These are phyloP conservation scores for Tephrocybe sp. DNA, from an alignment of 768 basidiomycete genomes.

Conservation along the genomic window DNA sequence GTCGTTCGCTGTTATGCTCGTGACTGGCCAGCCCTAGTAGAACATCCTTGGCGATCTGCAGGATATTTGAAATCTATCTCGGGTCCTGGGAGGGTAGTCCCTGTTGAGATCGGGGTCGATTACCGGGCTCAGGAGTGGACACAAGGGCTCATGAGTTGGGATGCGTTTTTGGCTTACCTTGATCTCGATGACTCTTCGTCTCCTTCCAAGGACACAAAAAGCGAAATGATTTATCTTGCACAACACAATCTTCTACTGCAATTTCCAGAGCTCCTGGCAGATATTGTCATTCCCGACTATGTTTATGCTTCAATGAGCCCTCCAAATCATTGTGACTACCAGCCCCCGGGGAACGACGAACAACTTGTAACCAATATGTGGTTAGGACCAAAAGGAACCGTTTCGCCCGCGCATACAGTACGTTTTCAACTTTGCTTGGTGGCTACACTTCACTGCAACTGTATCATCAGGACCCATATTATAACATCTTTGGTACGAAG, in stretches of 20 bases:
- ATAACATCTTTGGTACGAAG: conserved; percentile 81
- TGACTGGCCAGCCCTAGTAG: conserved; percentile 78
- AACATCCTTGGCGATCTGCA: conserved; percentile 68
- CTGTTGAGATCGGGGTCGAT: conserved; percentile 85
- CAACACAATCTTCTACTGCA: conserved; percentile 87
- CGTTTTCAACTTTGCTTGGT: no score
- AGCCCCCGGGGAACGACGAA: conserved; percentile 65
- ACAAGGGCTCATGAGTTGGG: conserved; percentile 78
- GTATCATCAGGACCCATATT: conserved; percentile 96
- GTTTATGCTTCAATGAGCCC: conserved; percentile 64
- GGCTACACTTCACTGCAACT: no score
- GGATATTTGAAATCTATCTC: conserved; percentile 69
- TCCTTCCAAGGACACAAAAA: conserved; percentile 9
- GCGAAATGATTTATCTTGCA: conserved; percentile 72
- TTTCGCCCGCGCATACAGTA: conserved; percentile 90
- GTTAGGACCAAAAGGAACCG: conserved; percentile 77
- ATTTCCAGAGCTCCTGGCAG: conserved; percentile 74
- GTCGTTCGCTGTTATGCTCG: conserved; percentile 61
- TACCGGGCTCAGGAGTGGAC: conserved; percentile 83
- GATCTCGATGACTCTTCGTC: conserved; percentile 32
- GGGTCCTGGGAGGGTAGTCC: conserved; percentile 83
- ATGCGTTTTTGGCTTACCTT: conserved; percentile 61
- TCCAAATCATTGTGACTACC: conserved; percentile 51
- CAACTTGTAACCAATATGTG: conserved; percentile 74
- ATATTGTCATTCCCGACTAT: conserved; percentile 87